Evolutionary conservation across 2,329 filamentous ascomycete genomes (phyloP).

Genomic region (Graphiopsis chlorocephala): DNA sequence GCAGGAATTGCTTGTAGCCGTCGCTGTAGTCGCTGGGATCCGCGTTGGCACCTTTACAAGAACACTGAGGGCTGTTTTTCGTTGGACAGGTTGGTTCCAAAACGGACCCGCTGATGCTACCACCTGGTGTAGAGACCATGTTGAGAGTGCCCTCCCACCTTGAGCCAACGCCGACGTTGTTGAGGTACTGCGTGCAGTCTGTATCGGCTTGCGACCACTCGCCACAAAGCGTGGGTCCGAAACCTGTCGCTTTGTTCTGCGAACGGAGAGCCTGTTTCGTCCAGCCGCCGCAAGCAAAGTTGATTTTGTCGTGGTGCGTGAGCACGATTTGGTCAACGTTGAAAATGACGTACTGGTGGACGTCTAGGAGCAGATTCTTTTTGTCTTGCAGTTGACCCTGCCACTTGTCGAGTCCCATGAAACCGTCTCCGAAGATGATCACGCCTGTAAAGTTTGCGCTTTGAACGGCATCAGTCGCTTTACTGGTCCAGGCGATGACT

Average conservation of each 20-base stretch:
- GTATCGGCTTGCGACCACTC: conserved; percentile 98
- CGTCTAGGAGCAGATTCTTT: conserved; percentile 80
- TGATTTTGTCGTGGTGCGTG: conserved; percentile 77
- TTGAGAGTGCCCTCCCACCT: conserved; percentile 88
- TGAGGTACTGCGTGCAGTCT: conserved; percentile 83
- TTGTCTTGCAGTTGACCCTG: conserved; percentile 73
- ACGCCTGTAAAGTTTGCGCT: conserved; percentile 70
- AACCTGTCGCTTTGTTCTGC: conserved; percentile 72
- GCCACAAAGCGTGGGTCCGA: conserved; percentile 89
- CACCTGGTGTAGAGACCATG: conserved; percentile 44
- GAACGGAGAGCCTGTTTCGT: conserved; percentile 70
- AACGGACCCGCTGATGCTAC: conserved; percentile 60
- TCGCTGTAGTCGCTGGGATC: conserved; percentile 65
- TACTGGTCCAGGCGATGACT: conserved; percentile 76
- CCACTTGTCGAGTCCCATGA: conserved; percentile 89
- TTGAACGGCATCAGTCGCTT: conserved; percentile 70
- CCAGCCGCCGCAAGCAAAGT: conserved; percentile 87
- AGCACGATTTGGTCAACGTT: conserved; percentile 82
- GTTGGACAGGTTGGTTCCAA: conserved; percentile 73
- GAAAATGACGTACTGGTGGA: conserved; percentile 98
- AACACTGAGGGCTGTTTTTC: conserved; percentile 60
- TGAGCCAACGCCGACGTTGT: conserved; percentile 83
- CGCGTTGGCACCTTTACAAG: conserved; percentile 73
- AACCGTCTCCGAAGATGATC: conserved; percentile 90
- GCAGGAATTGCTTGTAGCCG: conserved; percentile 79